These are phyloP conservation scores for Blastocystis sp. DNA, from an alignment of 352 stramenopile genomes.

Conservation along the genomic window DNA sequence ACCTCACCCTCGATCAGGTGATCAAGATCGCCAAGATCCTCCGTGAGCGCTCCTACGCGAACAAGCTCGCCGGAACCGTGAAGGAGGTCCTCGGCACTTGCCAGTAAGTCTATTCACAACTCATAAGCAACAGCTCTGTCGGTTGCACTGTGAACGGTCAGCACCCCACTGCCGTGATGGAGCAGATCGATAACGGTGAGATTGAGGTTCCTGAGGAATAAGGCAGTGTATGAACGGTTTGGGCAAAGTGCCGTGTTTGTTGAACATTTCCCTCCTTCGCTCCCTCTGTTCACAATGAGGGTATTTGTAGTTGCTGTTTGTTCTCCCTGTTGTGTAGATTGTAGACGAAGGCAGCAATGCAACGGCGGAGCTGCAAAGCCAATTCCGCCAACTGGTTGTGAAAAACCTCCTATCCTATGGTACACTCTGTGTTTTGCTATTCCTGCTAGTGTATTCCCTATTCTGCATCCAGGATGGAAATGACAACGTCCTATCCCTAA, in stretches of 20 bases:
- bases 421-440: background rate
- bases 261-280: slow-evolving; percentile 56
- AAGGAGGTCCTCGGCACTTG: slow-evolving; percentile 99
- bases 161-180: slow-evolving; percentile 90
- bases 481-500: background rate
- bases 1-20: slow-evolving; percentile 97
- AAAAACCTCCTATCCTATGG: slow-evolving; percentile 12
- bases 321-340: background rate
- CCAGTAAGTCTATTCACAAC: slow-evolving; percentile 78
- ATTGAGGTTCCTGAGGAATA: slow-evolving; percentile 93
- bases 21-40: slow-evolving; percentile 96
- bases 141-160: slow-evolving; percentile 98
- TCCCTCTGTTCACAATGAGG: slow-evolving; percentile 1
- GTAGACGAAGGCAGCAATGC: background rate
- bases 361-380: background rate
- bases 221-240: slow-evolving; percentile 36
- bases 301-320: slow-evolving; percentile 3
- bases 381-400: slow-evolving; percentile 4
- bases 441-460: background rate
- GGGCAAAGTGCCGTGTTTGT: slow-evolving; percentile 63
- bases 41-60: slow-evolving; percentile 93
- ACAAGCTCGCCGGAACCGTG: slow-evolving; percentile 89
- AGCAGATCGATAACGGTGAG: slow-evolving; percentile 90
- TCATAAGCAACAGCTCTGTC: slow-evolving; percentile 84
- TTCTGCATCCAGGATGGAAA: slow-evolving; percentile 47